Evolutionary conservation across 768 basidiomycete species (phyloP), one percentile per base, ranked within the genome.

Genomic region (Podaxis pistillaris): DNA sequence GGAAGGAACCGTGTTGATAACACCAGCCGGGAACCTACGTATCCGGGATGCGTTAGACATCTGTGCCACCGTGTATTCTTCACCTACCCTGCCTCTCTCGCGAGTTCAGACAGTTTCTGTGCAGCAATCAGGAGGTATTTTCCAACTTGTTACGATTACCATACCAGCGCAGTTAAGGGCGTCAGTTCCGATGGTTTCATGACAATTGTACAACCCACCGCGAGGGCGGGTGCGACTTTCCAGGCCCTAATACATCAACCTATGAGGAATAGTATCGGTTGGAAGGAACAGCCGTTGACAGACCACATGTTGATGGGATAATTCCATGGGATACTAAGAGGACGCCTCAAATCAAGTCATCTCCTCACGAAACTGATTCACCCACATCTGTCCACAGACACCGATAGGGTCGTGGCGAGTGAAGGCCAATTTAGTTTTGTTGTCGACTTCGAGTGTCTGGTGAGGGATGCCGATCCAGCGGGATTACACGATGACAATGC

Each of bases 111-210:
- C 12, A 95, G 78, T 89, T 90, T 91, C 90, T 90, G 63, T 4
- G 56, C 19, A 37, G 11, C 7, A 28, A 38, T 38, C 58, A 56
- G 59, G 65, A 56, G 47, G 30, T 65, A 37, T 63, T 53, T 40
- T 53, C 26, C 41, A 49, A 51, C 65, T 51, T 53, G 22, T 62
- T 51, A 49, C 50, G 30, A 7, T 36, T 33, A 51, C 74, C 80
- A 63, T 73, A 91, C 89, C 66, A 95, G 79, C 7, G 92, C 92
- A 26, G 93, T 91, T 54, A 95, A 78, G 11, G 93, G 92, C 1
- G 90, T 93, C 58, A 93, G 72, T 74, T 96, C 94, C 13, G 91
- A 94, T 2, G 95, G 93, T 74, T 97, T 98, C 88, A 98, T 91
- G 68, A 98, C 90, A 70, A 96, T 89, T 24, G 93, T 93, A 76